Evolutionary conservation across 352 stramenopile species (phyloP).

Genomic region (Globisporangium radiosum): DNA sequence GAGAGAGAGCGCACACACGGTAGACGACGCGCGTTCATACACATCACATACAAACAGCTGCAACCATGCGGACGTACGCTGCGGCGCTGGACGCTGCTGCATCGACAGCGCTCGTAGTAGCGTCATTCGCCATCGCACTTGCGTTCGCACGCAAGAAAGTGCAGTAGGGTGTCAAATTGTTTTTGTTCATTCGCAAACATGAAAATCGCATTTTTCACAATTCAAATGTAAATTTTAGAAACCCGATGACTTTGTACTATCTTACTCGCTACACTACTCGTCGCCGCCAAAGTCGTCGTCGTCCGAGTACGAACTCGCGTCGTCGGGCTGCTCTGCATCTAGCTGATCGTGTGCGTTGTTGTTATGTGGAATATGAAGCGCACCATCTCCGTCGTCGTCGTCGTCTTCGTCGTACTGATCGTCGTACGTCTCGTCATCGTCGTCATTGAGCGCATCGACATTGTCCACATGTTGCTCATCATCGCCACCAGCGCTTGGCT

Average conservation of each 20-base stretch:
- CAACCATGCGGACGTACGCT: no score
- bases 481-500: not conserved
- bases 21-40: no score
- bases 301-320: slow-evolving; percentile 16
- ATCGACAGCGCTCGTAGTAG: no score
- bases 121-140: no score
- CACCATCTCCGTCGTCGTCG: slow-evolving; percentile 11
- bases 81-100: no score
- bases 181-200: no score
- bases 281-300: slow-evolving; percentile 20
- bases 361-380: no score
- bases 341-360: no score
- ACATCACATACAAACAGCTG: no score
- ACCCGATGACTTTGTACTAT: not conserved
- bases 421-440: slow-evolving; percentile 36
- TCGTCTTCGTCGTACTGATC: slow-evolving; percentile 13
- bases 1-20: no score
- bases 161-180: not conserved
- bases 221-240: not conserved
- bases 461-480: not conserved
- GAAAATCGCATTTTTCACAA: not conserved
- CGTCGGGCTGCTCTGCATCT: not conserved
- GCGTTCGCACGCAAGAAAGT: not conserved
- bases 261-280: not conserved
- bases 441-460: slow-evolving; percentile 6